phyloP scores from a whole-genome alignment of 768 basidiomycete genomes.

The Leccinum arenicola region DNA sequence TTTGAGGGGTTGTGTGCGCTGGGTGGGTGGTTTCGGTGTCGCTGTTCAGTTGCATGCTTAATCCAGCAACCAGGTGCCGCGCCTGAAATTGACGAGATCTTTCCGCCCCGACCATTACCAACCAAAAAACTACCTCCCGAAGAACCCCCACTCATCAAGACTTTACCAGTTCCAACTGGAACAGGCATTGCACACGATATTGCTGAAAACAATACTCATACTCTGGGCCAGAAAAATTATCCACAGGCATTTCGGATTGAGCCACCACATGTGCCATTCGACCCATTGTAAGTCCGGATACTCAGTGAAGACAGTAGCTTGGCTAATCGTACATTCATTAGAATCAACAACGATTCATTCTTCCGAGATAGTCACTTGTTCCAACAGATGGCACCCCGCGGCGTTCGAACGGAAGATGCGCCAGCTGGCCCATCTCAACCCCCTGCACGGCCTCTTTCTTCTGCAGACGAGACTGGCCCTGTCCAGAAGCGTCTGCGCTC shows the following conservation, averaged over 20 bases:
- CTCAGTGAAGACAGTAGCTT: background rate
- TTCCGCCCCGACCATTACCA: slow-evolving; percentile 61
- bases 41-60: slow-evolving; percentile 12
- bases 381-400: slow-evolving; percentile 42
- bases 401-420: slow-evolving; percentile 39
- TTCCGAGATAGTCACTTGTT: slow-evolving; percentile 58
- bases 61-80: slow-evolving; percentile 49
- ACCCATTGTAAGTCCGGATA: slow-evolving; percentile 52
- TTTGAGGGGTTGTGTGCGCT: slow-evolving; percentile 82
- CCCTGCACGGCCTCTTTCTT: slow-evolving; percentile 68
- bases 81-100: slow-evolving; percentile 69
- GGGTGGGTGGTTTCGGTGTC: slow-evolving; percentile 46
- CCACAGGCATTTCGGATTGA: slow-evolving; percentile 58
- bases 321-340: slow-evolving; percentile 26
- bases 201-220: slow-evolving; percentile 52
- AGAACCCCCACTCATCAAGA: slow-evolving; percentile 39
- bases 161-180: slow-evolving; percentile 45
- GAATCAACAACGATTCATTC: slow-evolving; percentile 56
- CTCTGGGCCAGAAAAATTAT: slow-evolving; percentile 56
- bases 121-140: slow-evolving; percentile 53
- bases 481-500: slow-evolving; percentile 74
- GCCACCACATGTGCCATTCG: slow-evolving; percentile 48
- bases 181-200: slow-evolving; percentile 70
- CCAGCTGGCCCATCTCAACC: slow-evolving; percentile 44
- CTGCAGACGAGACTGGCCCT: slow-evolving; percentile 79